These are phyloP conservation scores for Penicillium arizonense DNA, from an alignment of 495 filamentous ascomycete species.

Conservation along the genomic window DNA sequence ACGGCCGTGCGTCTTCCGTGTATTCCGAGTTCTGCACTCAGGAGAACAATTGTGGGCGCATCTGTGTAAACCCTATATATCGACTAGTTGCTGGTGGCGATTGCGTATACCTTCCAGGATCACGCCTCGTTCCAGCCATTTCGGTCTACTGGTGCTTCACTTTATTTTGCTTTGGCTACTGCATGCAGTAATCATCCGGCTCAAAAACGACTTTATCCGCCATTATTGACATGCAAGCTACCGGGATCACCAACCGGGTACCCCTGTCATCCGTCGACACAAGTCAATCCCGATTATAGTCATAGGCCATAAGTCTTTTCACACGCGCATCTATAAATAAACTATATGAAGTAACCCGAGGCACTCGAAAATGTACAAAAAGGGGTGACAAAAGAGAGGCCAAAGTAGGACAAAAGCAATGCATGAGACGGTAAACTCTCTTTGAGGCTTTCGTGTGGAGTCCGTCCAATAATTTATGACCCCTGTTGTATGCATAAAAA, in stretches of 20 bases:
- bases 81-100: not conserved
- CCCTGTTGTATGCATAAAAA: no score
- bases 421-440: no score
- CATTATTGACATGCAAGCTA: slow-evolving; percentile 1
- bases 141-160: not conserved
- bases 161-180: slow-evolving; percentile 5
- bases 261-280: not conserved
- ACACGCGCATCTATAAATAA: no score
- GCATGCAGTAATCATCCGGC: slow-evolving; percentile 5
- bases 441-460: no score
- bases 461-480: no score
- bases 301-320: not conserved
- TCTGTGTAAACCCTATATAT: not conserved
- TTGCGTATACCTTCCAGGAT: not conserved
- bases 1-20: no score
- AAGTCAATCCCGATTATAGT: not conserved
- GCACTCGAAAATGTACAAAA: no score
- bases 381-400: no score
- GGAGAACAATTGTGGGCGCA: no score
- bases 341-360: no score
- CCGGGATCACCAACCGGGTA: slow-evolving; percentile 6
- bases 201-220: not conserved
- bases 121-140: not conserved
- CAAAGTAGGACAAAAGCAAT: no score
- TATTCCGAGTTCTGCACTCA: no score